A percentile compares a stretch with the other conserved stretches of the same genome.
These are phyloP conservation scores for Pseudocercospora vitis DNA, from an alignment of 2,329 filamentous ascomycete species.

Conservation along the genomic window DNA sequence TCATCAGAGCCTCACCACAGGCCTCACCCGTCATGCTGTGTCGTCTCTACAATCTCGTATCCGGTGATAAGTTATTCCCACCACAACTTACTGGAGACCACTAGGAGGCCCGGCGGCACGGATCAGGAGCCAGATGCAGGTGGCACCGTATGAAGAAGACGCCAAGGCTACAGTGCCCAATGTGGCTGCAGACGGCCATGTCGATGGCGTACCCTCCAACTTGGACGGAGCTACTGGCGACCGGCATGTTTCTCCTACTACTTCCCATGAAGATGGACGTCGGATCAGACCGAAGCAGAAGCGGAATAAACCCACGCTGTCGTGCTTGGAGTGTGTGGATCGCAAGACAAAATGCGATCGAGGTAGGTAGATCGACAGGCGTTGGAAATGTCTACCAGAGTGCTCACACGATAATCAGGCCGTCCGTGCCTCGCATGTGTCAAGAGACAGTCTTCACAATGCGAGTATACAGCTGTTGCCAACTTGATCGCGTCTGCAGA, in stretches of 20 bases:
- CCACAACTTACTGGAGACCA: neutral
- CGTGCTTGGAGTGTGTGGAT: conserved; percentile 77
- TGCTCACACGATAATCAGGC: conserved; percentile 37
- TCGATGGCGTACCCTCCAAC: too few species aligned
- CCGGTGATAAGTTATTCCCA: conserved; percentile 9
- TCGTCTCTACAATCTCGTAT: neutral
- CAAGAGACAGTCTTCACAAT: conserved; percentile 73
- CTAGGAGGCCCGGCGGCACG: neutral
- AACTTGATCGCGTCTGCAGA: conserved; percentile 65
- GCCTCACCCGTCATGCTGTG: conserved; percentile 4
- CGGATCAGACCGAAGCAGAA: conserved; percentile 61
- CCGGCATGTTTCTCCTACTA: neutral
- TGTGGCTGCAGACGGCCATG: neutral
- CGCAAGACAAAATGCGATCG: conserved; percentile 83
- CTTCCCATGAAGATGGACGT: neutral
- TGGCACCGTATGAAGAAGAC: conserved; percentile 3
- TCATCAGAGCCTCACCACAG: conserved; percentile 1
- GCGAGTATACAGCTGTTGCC: conserved; percentile 73
- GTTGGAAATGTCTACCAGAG: neutral
- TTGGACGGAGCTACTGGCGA: neutral
- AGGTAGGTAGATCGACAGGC: conserved; percentile 8
- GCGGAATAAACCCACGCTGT: conserved; percentile 79
- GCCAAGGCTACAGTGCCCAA: neutral
- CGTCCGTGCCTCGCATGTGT: conserved; percentile 64
- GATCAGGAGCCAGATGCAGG: conserved; percentile 7